A percentile compares a stretch with the other conserved stretches of the same genome.
Conservation (phyloP, 164 flowering plant genomes). For the Vitis rupestris region DNA sequence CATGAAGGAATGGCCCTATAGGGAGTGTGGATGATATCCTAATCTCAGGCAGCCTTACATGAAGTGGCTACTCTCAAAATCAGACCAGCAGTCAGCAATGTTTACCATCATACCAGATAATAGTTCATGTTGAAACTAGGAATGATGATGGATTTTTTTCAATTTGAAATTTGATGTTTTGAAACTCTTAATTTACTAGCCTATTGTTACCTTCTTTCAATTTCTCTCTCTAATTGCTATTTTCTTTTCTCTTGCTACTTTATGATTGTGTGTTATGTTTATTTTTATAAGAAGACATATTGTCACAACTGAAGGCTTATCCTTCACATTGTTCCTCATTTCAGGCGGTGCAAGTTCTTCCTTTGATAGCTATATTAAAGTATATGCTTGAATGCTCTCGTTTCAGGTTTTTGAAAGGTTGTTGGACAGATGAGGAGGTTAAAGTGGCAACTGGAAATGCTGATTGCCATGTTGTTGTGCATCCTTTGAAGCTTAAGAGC, state of each 20-base stretch:
- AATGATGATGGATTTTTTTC: no score
- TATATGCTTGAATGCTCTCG: background rate
- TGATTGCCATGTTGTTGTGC: conserved; percentile 25
- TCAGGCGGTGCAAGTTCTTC: background rate
- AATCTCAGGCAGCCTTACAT: background rate
- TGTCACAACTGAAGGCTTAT: no score
- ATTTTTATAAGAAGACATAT: background rate
- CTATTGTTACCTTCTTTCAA: background rate
- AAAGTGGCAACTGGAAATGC: conserved; percentile 48
- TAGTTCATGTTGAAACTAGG: no score
- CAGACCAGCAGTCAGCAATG: no score
- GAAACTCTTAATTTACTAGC: background rate
- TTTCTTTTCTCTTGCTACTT: background rate
- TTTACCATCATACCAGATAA: no score
- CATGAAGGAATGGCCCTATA: no score
- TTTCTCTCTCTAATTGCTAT: background rate
- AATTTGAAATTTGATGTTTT: no score
- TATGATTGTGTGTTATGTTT: background rate
- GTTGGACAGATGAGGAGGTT: conserved; percentile 60
- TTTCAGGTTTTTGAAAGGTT: conserved; percentile 32
- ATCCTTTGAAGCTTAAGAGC: conserved; percentile 60
- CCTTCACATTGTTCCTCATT: no score
- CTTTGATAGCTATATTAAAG: background rate
- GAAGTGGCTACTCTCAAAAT: background rate
- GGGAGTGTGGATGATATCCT: no score